These are phyloP conservation scores for Euphorbia schlechtendalii DNA, from an alignment of 441 rosid genomes.

Conservation along the genomic window DNA sequence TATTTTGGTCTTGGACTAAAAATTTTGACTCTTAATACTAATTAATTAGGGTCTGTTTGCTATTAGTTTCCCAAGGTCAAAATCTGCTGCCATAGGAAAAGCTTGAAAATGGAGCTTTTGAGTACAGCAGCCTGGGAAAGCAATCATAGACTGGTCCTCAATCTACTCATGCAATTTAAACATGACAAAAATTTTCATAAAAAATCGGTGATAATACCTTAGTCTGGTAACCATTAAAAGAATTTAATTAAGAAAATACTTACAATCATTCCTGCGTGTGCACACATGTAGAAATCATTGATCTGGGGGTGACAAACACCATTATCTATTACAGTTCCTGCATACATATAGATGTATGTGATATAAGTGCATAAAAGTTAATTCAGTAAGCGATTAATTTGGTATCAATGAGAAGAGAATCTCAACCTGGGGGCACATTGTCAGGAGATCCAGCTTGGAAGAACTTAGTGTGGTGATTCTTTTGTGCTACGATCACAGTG, in stretches of 20 bases:
- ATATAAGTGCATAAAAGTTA: neutral
- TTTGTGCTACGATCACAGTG: conserved; percentile 48
- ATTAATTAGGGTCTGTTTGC: no score
- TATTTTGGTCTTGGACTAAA: no score
- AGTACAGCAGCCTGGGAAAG: no score
- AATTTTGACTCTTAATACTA: no score
- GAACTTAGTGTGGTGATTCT: conserved; percentile 70
- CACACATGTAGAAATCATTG: conserved; percentile 78
- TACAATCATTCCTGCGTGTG: conserved; percentile 90
- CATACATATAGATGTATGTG: neutral
- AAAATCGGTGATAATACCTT: neutral
- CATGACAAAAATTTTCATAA: neutral
- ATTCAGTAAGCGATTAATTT: neutral
- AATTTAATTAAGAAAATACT: conserved; percentile 25
- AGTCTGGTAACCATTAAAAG: neutral
- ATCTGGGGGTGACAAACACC: conserved; percentile 60
- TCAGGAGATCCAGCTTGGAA: conserved; percentile 45
- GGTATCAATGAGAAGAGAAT: neutral
- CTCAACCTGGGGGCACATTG: conserved; percentile 56
- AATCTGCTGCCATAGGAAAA: no score
- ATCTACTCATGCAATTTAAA: neutral
- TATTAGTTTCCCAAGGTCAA: no score
- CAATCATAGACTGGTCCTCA: no score
- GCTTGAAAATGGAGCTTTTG: no score
- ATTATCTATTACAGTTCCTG: conserved; percentile 77